Evolutionary conservation across 2,329 filamentous ascomycete genomes (phyloP), one percentile per base, ranked within the genome.

Genomic region (Ceratocystis cacaofunesta): DNA sequence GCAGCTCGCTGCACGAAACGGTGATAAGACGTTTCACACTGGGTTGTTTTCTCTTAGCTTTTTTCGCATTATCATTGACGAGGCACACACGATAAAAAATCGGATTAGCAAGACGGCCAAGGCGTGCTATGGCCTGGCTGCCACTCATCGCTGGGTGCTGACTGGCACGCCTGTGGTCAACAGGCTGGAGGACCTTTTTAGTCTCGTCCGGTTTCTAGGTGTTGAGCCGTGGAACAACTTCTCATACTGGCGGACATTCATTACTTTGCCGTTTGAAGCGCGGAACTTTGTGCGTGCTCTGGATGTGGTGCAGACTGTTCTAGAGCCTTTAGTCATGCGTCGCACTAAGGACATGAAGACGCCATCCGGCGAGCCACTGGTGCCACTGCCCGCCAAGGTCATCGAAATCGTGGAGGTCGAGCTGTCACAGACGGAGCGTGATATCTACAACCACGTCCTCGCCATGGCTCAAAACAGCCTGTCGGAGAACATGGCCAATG

Each of bases 171-270:
- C 94, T 0, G 97, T 99, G 66, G 92, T 99, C 70, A 99, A 99
- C 74, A 87, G 90, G 55, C 80, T 99, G 0, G 92, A 97, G 73
- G 94, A 97, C 74, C 78, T 99, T 15, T 97, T 96, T 76, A 95
- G 90, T 71, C 77, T 99, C 46, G 90, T 97, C 12, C 85, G 90
- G 2, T 99, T 97, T 75, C 78, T 99, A 10, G 86, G 90, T 66
- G 94, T 99, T 3, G 92, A 97, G 73, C 94, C 94, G 0, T 99
- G 94, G 94, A 94, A 88, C 71, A 97, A 97, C 74, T 99, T 99
- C 74, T 96, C 92, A 0, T 99, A 96, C 76, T 99, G 94, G 94
- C 92, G 92, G 73, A 97, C 94, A 0, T 99, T 99, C 73, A 97
- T 99, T 72, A 99, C 94, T 0, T 87, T 95, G 1, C 94, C 94